Evolutionary conservation across 805 yeast genomes (phyloP), one percentile per base, ranked within the genome.

Genomic region (Wickerhamiella australiensis): DNA sequence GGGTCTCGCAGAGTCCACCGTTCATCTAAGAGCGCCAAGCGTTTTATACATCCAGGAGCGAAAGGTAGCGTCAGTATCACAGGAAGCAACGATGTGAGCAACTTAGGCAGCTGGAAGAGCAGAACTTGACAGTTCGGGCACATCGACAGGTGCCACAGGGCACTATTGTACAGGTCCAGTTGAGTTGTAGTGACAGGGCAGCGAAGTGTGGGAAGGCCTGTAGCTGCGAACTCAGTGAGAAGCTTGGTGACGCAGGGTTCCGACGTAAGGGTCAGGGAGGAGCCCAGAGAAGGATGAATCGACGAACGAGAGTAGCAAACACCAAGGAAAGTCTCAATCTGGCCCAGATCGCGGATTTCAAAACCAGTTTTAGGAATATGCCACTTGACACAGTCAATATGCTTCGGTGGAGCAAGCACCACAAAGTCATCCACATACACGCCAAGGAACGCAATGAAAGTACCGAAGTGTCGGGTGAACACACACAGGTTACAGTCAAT

Each of bases 381-480:
- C 6, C 13, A 4, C 22, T 36, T 36, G 23, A 36, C 41, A 6
- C 6, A 4, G 6, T 8, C 21, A 7, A 36, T 36, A 36, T 36
- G 41, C 23, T 8, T n/a, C 20, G 21, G 12, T 6, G 41, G 41
- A 6, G 41, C 41, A 8, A 36, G 11, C 22, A 36, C 41, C 5
- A 36, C 41, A 17, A 36, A 36, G 17, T 36, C 41, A 36, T 36
- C 41, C 5, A 36, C 41, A 17, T 36, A 36, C 9, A 36, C 41
- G 20, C 41, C 41, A 36, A 36, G 23, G 23, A 15, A 6, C 4
- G 22, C 41, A 36, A 36, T 5, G 22, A 18, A 36, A 7, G 20
- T 9, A 4, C 41, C 41, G 17, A 36, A 36, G 13, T 17, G 5
- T 9, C 41, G 41, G 23, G 41, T 36, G 15, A 36, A 36, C 7